phyloP scores from a whole-genome alignment of 2,329 filamentous ascomycete species.

The Alternaria ventricosa region DNA sequence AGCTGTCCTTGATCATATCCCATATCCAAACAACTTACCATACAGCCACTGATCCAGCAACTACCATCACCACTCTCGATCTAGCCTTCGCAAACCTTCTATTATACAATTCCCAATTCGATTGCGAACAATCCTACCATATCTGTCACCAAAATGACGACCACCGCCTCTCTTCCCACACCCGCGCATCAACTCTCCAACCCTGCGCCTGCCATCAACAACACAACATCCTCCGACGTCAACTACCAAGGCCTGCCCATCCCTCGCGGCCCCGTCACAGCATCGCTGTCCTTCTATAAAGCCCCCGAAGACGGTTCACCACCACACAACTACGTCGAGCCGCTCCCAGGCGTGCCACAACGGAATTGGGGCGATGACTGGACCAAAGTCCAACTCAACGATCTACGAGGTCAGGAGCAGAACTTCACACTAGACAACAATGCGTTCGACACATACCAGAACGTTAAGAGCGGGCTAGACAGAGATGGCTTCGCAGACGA shows the following conservation, averaged over 20 bases:
- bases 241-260: slow-evolving; percentile 42
- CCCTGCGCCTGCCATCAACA: slow-evolving; percentile 29
- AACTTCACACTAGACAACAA: slow-evolving; percentile 73
- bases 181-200: slow-evolving; percentile 51
- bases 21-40: slow-evolving; percentile 17
- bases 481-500: slow-evolving; percentile 70
- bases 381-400: slow-evolving; percentile 67
- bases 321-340: slow-evolving; percentile 63
- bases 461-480: slow-evolving; percentile 62
- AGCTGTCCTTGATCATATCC: slow-evolving; percentile 7
- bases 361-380: slow-evolving; percentile 65
- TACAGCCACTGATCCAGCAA: slow-evolving; percentile 10
- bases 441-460: slow-evolving; percentile 72
- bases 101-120: not conserved
- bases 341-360: slow-evolving; percentile 66
- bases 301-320: slow-evolving; percentile 36
- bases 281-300: slow-evolving; percentile 39
- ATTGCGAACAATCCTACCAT: not conserved
- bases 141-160: slow-evolving; percentile 47
- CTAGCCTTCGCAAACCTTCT: not conserved
- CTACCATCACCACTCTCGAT: not conserved
- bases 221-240: slow-evolving; percentile 38
- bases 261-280: slow-evolving; percentile 34
- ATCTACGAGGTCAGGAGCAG: slow-evolving; percentile 74
- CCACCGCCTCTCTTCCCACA: slow-evolving; percentile 50